Conservation (phyloP, 179 eudicot genomes). For the Beta corolliflora region DNA sequence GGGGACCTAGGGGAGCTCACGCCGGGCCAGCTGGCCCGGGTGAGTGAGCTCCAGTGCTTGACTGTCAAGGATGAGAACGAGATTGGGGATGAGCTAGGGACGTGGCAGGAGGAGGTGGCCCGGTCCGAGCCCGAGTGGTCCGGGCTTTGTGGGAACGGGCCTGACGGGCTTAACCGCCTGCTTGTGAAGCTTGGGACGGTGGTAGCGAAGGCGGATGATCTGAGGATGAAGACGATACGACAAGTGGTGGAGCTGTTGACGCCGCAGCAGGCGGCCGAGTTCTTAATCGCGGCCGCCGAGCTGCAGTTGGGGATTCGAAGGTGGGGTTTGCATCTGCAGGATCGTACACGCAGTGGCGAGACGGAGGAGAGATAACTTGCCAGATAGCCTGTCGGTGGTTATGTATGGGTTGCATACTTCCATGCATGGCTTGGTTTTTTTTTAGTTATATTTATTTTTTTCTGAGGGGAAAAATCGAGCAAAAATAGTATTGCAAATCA, state of each 20-base stretch:
- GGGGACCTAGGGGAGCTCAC: conserved; percentile 77
- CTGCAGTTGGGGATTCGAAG: conserved; percentile 60
- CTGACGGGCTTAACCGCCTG: conserved; percentile 33
- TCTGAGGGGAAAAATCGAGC: too few relatives aligned
- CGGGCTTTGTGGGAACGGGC: conserved; percentile 31
- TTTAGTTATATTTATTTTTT: too few relatives aligned
- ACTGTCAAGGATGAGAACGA: conserved; percentile 70
- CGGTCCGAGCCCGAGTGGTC: conserved; percentile 43
- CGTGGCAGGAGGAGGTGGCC: conserved; percentile 69
- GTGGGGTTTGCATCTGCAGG: conserved; percentile 63
- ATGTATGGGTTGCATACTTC: neutral
- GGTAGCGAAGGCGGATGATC: conserved; percentile 58
- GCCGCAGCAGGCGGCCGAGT: conserved; percentile 72
- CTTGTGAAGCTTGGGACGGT: conserved; percentile 44
- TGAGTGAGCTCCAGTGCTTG: conserved; percentile 72
- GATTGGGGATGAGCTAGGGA: conserved; percentile 53
- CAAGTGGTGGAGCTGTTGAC: conserved; percentile 66
- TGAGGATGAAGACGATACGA: conserved; percentile 55
- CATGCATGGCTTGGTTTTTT: neutral
- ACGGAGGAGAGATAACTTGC: neutral
- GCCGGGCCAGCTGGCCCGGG: conserved; percentile 59
- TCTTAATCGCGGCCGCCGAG: conserved; percentile 63
- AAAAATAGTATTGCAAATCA: too few relatives aligned
- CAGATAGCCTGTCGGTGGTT: neutral
- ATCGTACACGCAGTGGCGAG: conserved; percentile 31